Evolutionary conservation across 2,329 filamentous ascomycete genomes (phyloP).

Genomic region (Diplodia seriata): DNA sequence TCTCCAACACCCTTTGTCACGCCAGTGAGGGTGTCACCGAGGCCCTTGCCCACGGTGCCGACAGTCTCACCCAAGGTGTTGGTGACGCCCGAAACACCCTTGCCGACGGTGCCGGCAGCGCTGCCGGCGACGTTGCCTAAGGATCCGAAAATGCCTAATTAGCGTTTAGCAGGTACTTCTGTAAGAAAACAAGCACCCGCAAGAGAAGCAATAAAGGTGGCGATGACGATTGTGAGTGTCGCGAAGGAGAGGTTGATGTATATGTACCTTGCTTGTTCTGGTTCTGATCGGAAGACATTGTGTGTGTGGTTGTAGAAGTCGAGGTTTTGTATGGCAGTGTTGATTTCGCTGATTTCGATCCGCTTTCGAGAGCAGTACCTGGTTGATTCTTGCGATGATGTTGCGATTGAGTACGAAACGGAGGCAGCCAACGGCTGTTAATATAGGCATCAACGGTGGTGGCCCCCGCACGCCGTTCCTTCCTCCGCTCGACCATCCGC

Average conservation of each 20-base stretch:
- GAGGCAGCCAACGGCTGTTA: background rate
- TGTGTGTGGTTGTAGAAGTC: background rate
- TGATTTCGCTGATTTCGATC: background rate
- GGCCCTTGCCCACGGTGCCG: constrained; percentile 39
- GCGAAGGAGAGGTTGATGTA: background rate
- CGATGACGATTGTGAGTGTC: too few species aligned
- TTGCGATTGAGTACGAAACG: background rate
- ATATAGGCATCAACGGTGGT: constrained; percentile 2
- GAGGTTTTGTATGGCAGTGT: background rate
- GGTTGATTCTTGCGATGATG: constrained; percentile 18
- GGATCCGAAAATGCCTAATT: constrained; percentile 21
- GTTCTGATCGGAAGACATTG: constrained; percentile 21
- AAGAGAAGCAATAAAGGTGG: background rate
- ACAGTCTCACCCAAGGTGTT: constrained; percentile 17
- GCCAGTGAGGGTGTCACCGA: constrained; percentile 46
- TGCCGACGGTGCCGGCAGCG: constrained; percentile 22
- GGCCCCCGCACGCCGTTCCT: background rate
- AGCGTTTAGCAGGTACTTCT: background rate
- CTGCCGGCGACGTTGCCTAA: constrained; percentile 25
- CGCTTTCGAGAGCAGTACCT: constrained; percentile 7
- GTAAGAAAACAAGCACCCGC: background rate
- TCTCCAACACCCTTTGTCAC: constrained; percentile 46
- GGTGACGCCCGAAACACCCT: constrained; percentile 18
- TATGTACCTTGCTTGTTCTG: constrained; percentile 10
- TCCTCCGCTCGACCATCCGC: background rate